Evolutionary conservation across 148 eudicot genomes (phyloP), one percentile per base, ranked within the genome.

Genomic region (Bassia scoparia): DNA sequence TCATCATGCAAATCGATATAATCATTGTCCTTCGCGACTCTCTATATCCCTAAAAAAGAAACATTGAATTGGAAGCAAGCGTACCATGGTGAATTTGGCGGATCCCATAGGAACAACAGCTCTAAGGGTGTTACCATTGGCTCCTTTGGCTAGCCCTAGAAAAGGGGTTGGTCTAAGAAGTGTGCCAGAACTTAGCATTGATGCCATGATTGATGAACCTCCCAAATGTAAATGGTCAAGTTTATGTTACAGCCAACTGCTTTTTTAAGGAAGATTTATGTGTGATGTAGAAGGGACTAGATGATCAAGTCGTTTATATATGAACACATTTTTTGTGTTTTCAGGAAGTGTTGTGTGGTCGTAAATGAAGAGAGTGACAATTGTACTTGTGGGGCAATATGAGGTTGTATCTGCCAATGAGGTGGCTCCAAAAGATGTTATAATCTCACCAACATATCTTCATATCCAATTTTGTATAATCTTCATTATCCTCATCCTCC

Each of bases 131-230:
- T 91, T 91, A 53, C 77, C 86, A 69, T 76, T 81, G 3, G 83
- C 53, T 53, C 84, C 85, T 61, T 74, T 85, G 72, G 87, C 77
- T 81, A 83, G 91, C 37, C 96, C 98, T 72, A 93, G 84, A 37
- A 93, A 93, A 11, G 98, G 90, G 71, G 91, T 90, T 56, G 90
- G 85, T 71, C 85, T 81, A 65, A 90, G 83, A 59, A 85, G 86
- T 48, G 87, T 77, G 46, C 87, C 85, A 27, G 90, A 89, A 79
- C 90, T 83, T 3, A 82, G 69, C 84, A 81, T 81, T 26, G 91
- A 81, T 67, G 90, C 90, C 89, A 86, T 86, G 12, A 64, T 20
- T 53, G 43, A 15, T 58, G 18, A 33, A 16, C 50, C 23, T 60
- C 61, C 44, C 49, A 14, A 5, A 58, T 49, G 3, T 33, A 20